These are phyloP conservation scores for Lasiosphaeriaceae sp. DNA, from an alignment of 495 filamentous ascomycete genomes.

Conservation along the genomic window DNA sequence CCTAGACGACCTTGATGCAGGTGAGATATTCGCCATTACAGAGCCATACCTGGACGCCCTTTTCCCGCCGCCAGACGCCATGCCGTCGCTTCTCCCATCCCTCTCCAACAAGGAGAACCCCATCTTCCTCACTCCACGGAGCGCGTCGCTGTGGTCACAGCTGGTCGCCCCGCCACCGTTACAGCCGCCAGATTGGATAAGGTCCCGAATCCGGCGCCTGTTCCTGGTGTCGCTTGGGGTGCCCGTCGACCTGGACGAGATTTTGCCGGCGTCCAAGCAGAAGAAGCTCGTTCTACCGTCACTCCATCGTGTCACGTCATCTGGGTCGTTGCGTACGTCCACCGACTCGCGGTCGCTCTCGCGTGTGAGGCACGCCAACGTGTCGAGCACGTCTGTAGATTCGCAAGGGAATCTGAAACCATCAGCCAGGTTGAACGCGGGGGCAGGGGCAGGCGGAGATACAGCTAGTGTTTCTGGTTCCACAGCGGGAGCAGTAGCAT, in stretches of 20 bases:
- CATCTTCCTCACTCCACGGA: constrained; percentile 65
- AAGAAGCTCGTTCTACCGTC: constrained; percentile 95
- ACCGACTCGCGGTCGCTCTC: constrained; percentile 48
- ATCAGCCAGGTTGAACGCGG: neutral
- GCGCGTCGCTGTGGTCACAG: constrained; percentile 92
- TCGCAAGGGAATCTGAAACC: constrained; percentile 43
- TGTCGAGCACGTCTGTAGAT: constrained; percentile 54
- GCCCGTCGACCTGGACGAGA: constrained; percentile 94
- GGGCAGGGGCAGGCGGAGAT: neutral
- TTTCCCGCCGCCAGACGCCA: constrained; percentile 51
- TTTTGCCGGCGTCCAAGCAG: constrained; percentile 91
- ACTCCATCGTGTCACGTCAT: constrained; percentile 57
- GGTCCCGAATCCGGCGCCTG: constrained; percentile 89
- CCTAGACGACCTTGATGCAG: constrained; percentile 56
- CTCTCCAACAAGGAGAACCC: constrained; percentile 43
- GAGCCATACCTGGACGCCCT: constrained; percentile 54
- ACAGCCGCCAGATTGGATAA: constrained; percentile 96
- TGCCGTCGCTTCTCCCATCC: constrained; percentile 43
- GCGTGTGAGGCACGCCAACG: constrained; percentile 52
- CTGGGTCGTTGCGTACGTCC: constrained; percentile 46
- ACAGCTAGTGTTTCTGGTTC: neutral
- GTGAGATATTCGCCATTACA: constrained; percentile 48
- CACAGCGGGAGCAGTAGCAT: constrained; percentile 3
- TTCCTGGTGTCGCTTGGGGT: constrained; percentile 96
- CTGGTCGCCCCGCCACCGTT: constrained; percentile 90